Conservation (phyloP, 805 yeast genomes). For the Lachancea nothofagi region DNA sequence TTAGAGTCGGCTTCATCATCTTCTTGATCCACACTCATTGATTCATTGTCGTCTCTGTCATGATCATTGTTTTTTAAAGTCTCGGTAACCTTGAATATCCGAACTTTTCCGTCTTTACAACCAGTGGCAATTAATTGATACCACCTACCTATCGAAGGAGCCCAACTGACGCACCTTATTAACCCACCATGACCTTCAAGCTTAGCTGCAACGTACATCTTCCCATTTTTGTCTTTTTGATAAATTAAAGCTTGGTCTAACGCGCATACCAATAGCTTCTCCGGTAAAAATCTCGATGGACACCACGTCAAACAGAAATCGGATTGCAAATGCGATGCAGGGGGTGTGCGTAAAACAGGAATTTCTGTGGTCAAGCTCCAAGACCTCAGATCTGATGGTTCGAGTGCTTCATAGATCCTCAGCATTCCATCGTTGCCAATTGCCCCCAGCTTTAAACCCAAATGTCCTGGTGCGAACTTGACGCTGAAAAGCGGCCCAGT, state of each 20-base stretch:
- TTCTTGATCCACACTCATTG: slow-evolving; percentile 20
- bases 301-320: slow-evolving; percentile 89
- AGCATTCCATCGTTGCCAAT: slow-evolving; percentile 86
- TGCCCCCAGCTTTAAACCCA: slow-evolving; percentile 76
- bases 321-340: slow-evolving; percentile 76
- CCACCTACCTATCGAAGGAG: slow-evolving; percentile 89
- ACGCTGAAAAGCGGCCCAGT: slow-evolving; percentile 86
- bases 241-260: slow-evolving; percentile 84
- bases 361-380: slow-evolving; percentile 79
- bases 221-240: slow-evolving; percentile 46
- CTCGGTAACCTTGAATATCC: slow-evolving; percentile 73
- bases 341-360: slow-evolving; percentile 59
- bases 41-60: slow-evolving; percentile 11
- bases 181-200: slow-evolving; percentile 83
- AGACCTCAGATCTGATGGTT: slow-evolving; percentile 77
- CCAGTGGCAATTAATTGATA: slow-evolving; percentile 91
- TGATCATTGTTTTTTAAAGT: not conserved
- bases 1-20: not conserved
- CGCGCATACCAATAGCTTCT: slow-evolving; percentile 77
- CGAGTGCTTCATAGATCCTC: slow-evolving; percentile 80
- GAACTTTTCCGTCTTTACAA: slow-evolving; percentile 87
- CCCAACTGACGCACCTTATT: slow-evolving; percentile 90
- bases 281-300: slow-evolving; percentile 75
- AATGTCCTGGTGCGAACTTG: slow-evolving; percentile 80
- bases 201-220: slow-evolving; percentile 51